Evolutionary conservation across 2,329 filamentous ascomycete genomes (phyloP), one percentile per base, ranked within the genome.

Genomic region (Pseudogymnoascus sp.): DNA sequence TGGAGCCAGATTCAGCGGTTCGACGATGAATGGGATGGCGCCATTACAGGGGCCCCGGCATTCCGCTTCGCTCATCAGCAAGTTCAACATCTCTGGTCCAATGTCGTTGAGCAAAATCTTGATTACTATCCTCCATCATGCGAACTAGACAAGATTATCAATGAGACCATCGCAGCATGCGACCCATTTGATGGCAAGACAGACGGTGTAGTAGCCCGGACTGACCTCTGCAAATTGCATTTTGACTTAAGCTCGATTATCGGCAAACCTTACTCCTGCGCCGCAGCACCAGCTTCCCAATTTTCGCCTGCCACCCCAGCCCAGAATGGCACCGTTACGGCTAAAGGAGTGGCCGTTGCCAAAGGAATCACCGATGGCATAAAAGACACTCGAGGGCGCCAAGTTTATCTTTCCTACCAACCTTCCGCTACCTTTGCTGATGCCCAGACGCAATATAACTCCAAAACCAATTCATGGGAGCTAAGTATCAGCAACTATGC

Each of bases 101-200:
- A 70, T 26, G 70, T 72, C 0, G 72, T 79, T 0, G 77, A 80
- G 67, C 65, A 77, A 19, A 77, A 73, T 0, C 61, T 75, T 22
- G 74, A 73, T 61, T 79, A 81, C 66, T 76, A 74, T 63, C 77
- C 78, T 2, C 73, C 76, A 2, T 72, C 79, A 0, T 78, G 77
- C 46, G 80, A 81, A 60, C 68, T 84, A 12, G 73, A 76, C 5
- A 79, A 78, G 68, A 83, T 84, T 53, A 76, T 81, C 19, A 84
- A 84, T 68, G 74, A 76, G 40, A 85, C 82, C 4, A 83, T 85
- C 56, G 73, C 74, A 1, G 78, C 78, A 37, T 86, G 83, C 60
- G 83, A 86, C 65, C 73, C 77, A 6, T 74, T 86, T 5, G 83
- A 86, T 62, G 83, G 84, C 5, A 75, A 76, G 50, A 77, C 75